These are phyloP conservation scores for Litchi chinensis DNA, from an alignment of 345 rosid species.

Conservation along the genomic window DNA sequence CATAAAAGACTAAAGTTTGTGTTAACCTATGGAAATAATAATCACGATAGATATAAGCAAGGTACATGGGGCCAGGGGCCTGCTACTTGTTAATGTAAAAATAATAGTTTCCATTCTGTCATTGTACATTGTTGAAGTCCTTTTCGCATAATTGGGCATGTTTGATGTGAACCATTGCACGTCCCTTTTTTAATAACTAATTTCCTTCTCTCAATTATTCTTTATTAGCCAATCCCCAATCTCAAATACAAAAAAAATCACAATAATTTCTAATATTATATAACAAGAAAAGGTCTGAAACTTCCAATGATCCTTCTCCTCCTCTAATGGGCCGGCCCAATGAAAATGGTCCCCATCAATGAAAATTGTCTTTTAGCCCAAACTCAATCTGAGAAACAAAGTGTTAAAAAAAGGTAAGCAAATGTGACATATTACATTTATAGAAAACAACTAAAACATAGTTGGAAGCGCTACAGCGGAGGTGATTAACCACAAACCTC, in stretches of 20 bases:
- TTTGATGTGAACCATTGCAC: neutral
- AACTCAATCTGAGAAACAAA: neutral
- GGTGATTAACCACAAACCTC: slow-evolving; percentile 22
- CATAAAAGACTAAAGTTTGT: neutral
- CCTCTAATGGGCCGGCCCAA: slow-evolving; percentile 45
- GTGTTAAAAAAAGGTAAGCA: slow-evolving; percentile 2
- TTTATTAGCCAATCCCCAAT: slow-evolving; percentile 6
- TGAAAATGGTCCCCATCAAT: slow-evolving; percentile 21
- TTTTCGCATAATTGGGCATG: neutral
- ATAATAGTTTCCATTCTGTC: neutral
- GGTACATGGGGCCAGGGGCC: neutral
- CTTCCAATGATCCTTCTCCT: slow-evolving; percentile 16
- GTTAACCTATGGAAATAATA: neutral
- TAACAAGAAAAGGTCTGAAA: slow-evolving; percentile 10
- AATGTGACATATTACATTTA: slow-evolving; percentile 34
- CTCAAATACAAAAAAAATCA: neutral
- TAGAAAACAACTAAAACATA: slow-evolving; percentile 34
- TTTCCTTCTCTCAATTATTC: slow-evolving; percentile 18
- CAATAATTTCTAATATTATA: slow-evolving; percentile 9
- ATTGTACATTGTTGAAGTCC: slow-evolving; percentile 10
- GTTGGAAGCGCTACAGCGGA: slow-evolving; percentile 17
- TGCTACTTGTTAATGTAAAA: slow-evolving; percentile 1
- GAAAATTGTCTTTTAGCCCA: slow-evolving; percentile 32
- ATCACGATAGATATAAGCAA: slow-evolving; percentile 7
- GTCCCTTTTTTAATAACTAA: neutral